Evolutionary conservation across 2,329 filamentous ascomycete species (phyloP).

Genomic region (Xylariaceae sp.): DNA sequence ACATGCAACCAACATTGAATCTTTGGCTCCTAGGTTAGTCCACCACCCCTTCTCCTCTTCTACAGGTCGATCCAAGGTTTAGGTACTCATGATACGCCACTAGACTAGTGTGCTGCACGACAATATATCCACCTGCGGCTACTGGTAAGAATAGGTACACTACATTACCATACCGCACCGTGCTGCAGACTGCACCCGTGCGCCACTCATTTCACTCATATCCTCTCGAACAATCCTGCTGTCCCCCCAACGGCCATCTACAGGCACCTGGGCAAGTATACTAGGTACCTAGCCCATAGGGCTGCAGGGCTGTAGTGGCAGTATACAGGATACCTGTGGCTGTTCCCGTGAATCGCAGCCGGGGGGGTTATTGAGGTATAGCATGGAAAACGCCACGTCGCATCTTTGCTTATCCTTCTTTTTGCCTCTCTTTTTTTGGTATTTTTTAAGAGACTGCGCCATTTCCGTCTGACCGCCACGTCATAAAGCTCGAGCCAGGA

Average conservation of each 20-base stretch:
- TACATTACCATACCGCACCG: constrained; percentile 2
- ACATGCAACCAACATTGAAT: no score
- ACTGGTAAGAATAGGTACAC: neutral
- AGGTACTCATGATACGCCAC: constrained; percentile 15
- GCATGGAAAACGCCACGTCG: no score
- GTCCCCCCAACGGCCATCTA: constrained; percentile 1
- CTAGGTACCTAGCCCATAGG: constrained; percentile 13
- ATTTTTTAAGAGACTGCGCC: neutral
- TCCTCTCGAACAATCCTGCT: constrained; percentile 1
- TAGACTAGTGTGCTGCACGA: constrained; percentile 19
- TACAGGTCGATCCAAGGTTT: constrained; percentile 7
- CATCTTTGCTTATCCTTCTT: no score
- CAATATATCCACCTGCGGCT: constrained; percentile 10
- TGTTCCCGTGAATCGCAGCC: neutral
- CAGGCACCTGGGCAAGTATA: constrained; percentile 3
- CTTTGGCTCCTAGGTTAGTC: no score
- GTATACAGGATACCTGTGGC: neutral
- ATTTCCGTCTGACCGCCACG: constrained; percentile 11
- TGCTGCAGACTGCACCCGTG: neutral
- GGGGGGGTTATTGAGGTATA: no score
- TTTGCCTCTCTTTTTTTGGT: no score
- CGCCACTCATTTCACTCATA: constrained; percentile 9
- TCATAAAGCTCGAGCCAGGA: neutral
- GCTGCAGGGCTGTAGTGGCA: constrained; percentile 16
- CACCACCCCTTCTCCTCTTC: constrained; percentile 17